Evolutionary conservation across 1,139 yeast species (phyloP), one percentile per base, ranked within the genome.

Genomic region (Saccharomyces hybrid): DNA sequence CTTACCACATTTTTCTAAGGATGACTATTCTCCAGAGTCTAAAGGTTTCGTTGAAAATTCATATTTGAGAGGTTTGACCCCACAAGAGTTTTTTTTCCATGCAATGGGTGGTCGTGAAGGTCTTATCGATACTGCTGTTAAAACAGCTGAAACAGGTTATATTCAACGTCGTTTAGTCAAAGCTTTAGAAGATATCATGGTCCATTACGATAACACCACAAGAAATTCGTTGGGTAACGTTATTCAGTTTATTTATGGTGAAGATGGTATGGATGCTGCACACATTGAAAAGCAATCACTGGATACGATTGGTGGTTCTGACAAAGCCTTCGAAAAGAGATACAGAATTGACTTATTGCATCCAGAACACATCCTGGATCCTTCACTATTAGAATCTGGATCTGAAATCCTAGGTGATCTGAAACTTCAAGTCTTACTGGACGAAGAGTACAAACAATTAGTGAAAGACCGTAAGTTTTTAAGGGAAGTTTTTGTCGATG

Each of bases 71-170:
- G 99, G 99, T 47, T 79, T 95, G 68, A 93, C 99, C 14, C 99
- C 99, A 44, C 99, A 93, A 74, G 99, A 95, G 73, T 95, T 95
- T 73, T 95, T 95, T 71, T 93, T 93, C 86, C 99, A 95, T 72
- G 99, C 99, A 54, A 95, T 95, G 99, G 99, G 99, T 66, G 99
- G 99, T 80, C 89, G 99, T 81, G 99, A 93, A 78, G 99, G 99
- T 82, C 82, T 93, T 71, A 93, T 93, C 73, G 99, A 93, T 82
- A 93, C 99, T 56, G 98, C 98, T 14, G 98, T 91, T 51, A 91
- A 91, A 73, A 93, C 99, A 46, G 99, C 99, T 2, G 99, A 93
- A 75, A 93, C 99, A 34, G 99, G 99, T 75, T 93, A 93, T 74
- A 95, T 93, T 70, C 99, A 95, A 76, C 93, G 99, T 79, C 95